A percentile compares a stretch with the other conserved stretches of the same genome.
phyloP scores from a whole-genome alignment of 140 eudicot genomes.

The Stevia rebaudiana region DNA sequence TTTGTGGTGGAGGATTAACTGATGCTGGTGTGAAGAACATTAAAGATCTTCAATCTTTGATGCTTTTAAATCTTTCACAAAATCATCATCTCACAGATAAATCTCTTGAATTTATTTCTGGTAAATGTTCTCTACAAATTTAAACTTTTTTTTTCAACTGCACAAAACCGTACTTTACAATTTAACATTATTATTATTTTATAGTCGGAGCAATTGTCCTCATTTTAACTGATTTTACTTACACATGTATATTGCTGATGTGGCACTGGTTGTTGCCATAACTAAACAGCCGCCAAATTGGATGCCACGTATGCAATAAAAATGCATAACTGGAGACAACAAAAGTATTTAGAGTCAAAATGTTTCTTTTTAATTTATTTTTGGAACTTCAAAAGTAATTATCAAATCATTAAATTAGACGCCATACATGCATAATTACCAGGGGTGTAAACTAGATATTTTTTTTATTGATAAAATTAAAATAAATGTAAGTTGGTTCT shows the following conservation, averaged over 20 bases:
- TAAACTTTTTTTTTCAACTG: background rate
- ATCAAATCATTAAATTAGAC: too few species aligned
- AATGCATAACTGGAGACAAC: too few species aligned
- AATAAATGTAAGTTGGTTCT: too few species aligned
- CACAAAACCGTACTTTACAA: background rate
- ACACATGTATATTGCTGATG: background rate
- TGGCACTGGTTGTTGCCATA: background rate
- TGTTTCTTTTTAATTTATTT: too few species aligned
- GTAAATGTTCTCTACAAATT: conserved; percentile 27
- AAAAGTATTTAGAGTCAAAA: too few species aligned
- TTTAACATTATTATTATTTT: too few species aligned
- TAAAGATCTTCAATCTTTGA: conserved; percentile 68
- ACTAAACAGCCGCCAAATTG: background rate
- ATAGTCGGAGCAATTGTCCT: background rate
- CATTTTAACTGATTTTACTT: background rate
- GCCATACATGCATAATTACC: too few species aligned
- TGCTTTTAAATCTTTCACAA: conserved; percentile 81
- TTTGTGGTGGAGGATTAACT: conserved; percentile 88
- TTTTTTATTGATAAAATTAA: too few species aligned
- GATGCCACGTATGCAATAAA: background rate
- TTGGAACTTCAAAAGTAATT: too few species aligned
- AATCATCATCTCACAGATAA: conserved; percentile 71
- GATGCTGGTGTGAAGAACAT: conserved; percentile 96
- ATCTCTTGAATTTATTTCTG: conserved; percentile 80
- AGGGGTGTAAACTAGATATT: too few species aligned